A percentile compares a stretch with the other conserved stretches of the same genome.
Conservation (phyloP, 78 protist species). For the Diacronema lutheri region DNA sequence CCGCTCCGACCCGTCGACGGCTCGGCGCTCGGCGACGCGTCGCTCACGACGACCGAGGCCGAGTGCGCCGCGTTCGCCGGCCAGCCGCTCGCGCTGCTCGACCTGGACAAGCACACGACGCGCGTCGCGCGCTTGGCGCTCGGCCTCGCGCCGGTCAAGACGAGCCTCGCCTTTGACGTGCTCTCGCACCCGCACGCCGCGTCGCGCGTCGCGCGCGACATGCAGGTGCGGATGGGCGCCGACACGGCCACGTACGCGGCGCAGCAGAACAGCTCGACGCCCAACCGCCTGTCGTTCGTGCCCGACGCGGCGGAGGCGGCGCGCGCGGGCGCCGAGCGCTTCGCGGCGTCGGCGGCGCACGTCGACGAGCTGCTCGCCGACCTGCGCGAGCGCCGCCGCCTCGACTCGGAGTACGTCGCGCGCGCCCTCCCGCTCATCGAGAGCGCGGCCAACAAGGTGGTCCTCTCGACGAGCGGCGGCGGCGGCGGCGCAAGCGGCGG, state of each 20-base stretch:
- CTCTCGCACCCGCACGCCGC: not conserved
- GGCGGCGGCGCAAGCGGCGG: too few species aligned
- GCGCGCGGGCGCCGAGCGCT: not conserved
- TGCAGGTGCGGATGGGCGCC: not conserved
- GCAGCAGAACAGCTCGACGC: not conserved
- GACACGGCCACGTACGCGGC: not conserved
- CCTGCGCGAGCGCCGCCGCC: not conserved
- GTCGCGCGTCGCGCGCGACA: not conserved
- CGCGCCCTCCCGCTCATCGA: not conserved
- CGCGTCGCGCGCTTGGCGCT: not conserved
- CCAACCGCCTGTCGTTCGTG: not conserved
- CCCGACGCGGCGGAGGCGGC: not conserved
- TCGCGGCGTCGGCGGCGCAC: not conserved
- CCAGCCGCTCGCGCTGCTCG: not conserved
- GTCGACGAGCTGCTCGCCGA: not conserved
- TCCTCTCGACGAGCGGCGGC: not conserved
- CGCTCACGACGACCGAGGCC: too few species aligned
- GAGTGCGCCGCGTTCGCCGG: not conserved
- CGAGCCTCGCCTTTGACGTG: not conserved
- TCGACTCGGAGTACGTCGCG: not conserved
- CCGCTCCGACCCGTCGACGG: too few species aligned
- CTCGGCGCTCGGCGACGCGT: too few species aligned
- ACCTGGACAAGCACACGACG: not conserved
- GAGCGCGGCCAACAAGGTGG: not conserved
- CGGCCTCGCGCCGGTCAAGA: not conserved